These are phyloP conservation scores for Jaapia argillacea DNA, from an alignment of 768 basidiomycete species.

Conservation along the genomic window DNA sequence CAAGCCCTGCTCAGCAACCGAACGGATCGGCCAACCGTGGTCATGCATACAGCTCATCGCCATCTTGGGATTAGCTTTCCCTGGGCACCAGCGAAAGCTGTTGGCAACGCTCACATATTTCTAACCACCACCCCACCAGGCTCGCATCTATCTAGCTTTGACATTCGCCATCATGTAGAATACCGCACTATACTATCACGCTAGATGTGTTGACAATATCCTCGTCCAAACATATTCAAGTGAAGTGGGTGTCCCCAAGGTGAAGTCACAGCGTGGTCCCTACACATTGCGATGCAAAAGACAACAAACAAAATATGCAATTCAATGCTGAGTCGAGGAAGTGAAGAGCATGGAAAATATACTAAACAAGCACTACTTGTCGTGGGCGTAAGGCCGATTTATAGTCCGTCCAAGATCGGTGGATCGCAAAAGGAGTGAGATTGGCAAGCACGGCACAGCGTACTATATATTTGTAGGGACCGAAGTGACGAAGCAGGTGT, in stretches of 20 bases:
- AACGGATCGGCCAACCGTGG: constrained; percentile 23
- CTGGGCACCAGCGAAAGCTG: no score
- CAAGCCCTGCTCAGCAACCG: constrained; percentile 59
- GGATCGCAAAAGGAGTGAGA: constrained; percentile 11
- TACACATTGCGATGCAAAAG: no score
- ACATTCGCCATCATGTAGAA: not conserved
- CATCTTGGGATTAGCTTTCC: constrained; percentile 36
- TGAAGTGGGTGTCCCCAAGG: no score
- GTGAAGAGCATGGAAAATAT: not conserved
- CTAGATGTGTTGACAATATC: no score
- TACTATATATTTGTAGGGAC: constrained; percentile 7
- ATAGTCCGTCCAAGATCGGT: constrained; percentile 11
- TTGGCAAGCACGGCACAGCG: constrained; percentile 11
- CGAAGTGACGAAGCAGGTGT: constrained; percentile 9
- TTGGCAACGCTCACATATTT: no score
- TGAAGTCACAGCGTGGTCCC: no score
- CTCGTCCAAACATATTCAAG: no score
- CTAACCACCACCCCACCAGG: not conserved
- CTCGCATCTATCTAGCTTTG: not conserved
- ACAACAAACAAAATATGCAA: no score
- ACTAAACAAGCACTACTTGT: not conserved
- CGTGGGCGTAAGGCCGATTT: not conserved
- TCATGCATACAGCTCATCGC: constrained; percentile 36
- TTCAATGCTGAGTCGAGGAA: no score
- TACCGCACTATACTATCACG: no score